Conservation (phyloP, 768 basidiomycete genomes). For the Boletus vinaceobasis region DNA sequence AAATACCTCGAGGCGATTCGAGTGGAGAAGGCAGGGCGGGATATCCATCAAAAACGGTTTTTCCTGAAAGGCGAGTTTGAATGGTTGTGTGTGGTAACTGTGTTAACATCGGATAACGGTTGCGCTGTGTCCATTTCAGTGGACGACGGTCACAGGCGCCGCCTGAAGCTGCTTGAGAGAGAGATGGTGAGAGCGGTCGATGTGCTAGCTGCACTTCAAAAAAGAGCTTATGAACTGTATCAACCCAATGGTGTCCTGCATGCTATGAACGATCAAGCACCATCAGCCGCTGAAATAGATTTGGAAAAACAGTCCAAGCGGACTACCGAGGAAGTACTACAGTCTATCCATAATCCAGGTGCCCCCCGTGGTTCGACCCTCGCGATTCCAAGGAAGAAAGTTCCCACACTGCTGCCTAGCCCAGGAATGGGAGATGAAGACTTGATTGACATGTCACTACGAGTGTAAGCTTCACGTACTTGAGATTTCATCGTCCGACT, state of each 20-base stretch:
- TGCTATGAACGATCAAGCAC: not conserved
- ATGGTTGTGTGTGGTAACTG: no score
- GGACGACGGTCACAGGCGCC: slow-evolving; percentile 30
- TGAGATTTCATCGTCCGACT: not conserved
- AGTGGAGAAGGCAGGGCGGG: slow-evolving; percentile 29
- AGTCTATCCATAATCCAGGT: not conserved
- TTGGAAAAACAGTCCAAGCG: not conserved
- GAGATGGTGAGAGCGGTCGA: slow-evolving; percentile 28
- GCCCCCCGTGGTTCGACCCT: not conserved
- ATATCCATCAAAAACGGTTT: slow-evolving; percentile 32
- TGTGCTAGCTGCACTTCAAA: slow-evolving; percentile 16
- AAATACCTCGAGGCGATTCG: slow-evolving; percentile 33
- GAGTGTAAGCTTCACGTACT: slow-evolving; percentile 2
- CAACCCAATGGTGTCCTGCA: not conserved
- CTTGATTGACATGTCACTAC: slow-evolving; percentile 12
- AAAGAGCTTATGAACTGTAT: slow-evolving; percentile 17
- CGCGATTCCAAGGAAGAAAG: not conserved
- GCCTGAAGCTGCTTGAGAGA: slow-evolving; percentile 27
- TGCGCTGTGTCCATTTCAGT: slow-evolving; percentile 10
- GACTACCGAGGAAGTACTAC: not conserved
- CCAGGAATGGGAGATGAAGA: slow-evolving; percentile 12
- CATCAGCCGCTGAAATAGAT: not conserved
- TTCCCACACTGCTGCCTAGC: not conserved
- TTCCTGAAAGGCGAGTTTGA: slow-evolving; percentile 28
- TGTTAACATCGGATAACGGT: not conserved